A percentile compares a stretch with the other conserved stretches of the same genome.
Evolutionary conservation across 805 yeast genomes (phyloP).

Genomic region (Ogataea henricii): DNA sequence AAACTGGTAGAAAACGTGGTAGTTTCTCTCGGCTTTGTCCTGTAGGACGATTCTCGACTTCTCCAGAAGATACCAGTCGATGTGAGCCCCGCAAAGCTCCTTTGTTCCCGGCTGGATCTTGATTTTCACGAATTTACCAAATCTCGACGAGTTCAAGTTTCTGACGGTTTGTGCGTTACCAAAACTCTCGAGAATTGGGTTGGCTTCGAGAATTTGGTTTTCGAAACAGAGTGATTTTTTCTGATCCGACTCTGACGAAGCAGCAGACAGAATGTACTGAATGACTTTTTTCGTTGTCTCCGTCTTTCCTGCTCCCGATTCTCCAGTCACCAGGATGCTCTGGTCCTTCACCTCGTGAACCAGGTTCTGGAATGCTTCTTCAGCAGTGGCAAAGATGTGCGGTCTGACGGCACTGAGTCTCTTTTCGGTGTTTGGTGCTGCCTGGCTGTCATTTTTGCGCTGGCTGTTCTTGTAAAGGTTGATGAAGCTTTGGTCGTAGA

Average conservation of each 20-base stretch:
- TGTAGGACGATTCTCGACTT: slow-evolving; percentile 89
- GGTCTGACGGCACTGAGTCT: slow-evolving; percentile 50
- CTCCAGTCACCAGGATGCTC: slow-evolving; percentile 96
- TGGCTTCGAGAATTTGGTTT: slow-evolving; percentile 84
- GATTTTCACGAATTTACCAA: slow-evolving; percentile 93
- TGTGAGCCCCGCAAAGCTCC: slow-evolving; percentile 81
- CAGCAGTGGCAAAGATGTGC: slow-evolving; percentile 89
- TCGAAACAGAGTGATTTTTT: slow-evolving; percentile 57
- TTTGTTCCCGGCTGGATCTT: slow-evolving; percentile 62
- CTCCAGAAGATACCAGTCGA: slow-evolving; percentile 92
- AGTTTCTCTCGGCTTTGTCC: slow-evolving; percentile 77
- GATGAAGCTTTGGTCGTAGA: slow-evolving; percentile 64
- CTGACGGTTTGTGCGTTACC: slow-evolving; percentile 96
- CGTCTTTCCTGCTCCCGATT: slow-evolving; percentile 98
- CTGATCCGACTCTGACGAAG: slow-evolving; percentile 36
- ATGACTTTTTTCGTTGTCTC: slow-evolving; percentile 95
- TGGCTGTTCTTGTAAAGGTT: slow-evolving; percentile 42
- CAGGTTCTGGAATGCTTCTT: slow-evolving; percentile 78
- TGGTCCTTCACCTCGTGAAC: slow-evolving; percentile 73
- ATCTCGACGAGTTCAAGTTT: slow-evolving; percentile 92
- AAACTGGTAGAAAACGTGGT: slow-evolving; percentile 90
- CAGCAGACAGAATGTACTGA: slow-evolving; percentile 83
- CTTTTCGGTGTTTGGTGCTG: background rate
- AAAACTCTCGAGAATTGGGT: slow-evolving; percentile 93
- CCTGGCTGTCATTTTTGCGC: slow-evolving; percentile 27